Conservation (phyloP, 148 eudicot genomes). For the Suaeda aralocaspica region DNA sequence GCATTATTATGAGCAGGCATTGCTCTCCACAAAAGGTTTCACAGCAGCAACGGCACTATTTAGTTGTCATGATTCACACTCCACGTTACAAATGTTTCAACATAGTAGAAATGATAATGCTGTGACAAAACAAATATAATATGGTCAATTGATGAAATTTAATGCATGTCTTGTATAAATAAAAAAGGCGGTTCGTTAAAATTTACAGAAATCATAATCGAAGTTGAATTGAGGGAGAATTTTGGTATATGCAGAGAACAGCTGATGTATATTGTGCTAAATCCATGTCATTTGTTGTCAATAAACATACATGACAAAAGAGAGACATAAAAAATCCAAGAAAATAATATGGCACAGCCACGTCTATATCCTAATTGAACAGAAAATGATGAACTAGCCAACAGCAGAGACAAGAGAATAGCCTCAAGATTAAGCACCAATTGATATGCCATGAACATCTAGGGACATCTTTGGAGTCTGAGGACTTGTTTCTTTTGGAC, state of each 20-base stretch:
- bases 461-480: neutral
- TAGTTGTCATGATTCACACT: neutral
- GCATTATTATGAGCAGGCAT: slow-evolving; percentile 23
- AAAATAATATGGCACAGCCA: neutral
- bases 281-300: neutral
- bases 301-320: neutral
- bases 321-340: neutral
- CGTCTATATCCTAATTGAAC: neutral
- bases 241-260: neutral
- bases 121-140: neutral
- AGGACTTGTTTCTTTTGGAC: no score
- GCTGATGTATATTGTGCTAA: neutral
- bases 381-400: neutral
- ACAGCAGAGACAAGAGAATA: neutral
- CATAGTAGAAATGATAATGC: neutral
- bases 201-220: neutral
- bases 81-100: neutral
- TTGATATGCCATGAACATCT: neutral
- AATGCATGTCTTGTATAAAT: no score
- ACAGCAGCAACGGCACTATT: slow-evolving; percentile 16
- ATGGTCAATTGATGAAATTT: neutral
- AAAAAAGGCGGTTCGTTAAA: neutral
- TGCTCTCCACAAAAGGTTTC: neutral
- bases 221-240: neutral
- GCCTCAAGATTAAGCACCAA: neutral